Evolutionary conservation across 371 early-diverging fungal species (phyloP), one percentile per base, ranked within the genome.

Genomic region (Capillidium rhysosporum): DNA sequence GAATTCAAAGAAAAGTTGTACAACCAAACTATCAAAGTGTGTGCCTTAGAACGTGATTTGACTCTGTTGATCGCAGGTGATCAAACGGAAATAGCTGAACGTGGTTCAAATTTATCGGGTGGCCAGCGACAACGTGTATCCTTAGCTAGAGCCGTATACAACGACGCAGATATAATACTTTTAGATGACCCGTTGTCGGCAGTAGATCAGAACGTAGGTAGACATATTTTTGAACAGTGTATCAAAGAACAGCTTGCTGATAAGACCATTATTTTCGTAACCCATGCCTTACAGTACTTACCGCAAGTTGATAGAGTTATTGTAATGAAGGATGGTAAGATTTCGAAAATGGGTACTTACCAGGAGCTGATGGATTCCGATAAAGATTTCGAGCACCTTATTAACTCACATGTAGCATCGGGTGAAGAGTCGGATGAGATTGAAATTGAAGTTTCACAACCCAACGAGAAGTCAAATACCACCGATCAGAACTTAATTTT

Each of bases 61-160:
- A 70, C 60, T 16, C 61, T 86, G 38, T 60, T 68, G 3, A 70
- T 64, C 12, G 34, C 64, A 7, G 88, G 86, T 47, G 89, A 89
- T 58, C 56, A 69, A 61, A 90, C 89, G 0, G 83, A 85, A 63
- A 79, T 88, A 59, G 89, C 88, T 43, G 88, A 86, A 57, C 74
- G 78, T 30, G 89, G 89, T 16, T 69, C 84, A 40, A 80, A 79
- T 40, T 61, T 89, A 39, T 82, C 82, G 38, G 80, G 85, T 14
- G 89, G 89, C 1, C 75, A 73, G 59, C 62, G 71, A 55, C 75
- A 75, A 61, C 66, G 84, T 14, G 75, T 83, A 14, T 68, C 72
- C n/a, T 61, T 83, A 41, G 86, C 86, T 8, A 63, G 84, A 0
- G 82, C 84, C 2, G 76, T 79, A 5, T 82, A 82, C 59, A 65